Percentiles rank a stretch among this genome's conserved stretches.
phyloP scores from a whole-genome alignment of 306 rosid genomes.

The Prosopis cineraria region DNA sequence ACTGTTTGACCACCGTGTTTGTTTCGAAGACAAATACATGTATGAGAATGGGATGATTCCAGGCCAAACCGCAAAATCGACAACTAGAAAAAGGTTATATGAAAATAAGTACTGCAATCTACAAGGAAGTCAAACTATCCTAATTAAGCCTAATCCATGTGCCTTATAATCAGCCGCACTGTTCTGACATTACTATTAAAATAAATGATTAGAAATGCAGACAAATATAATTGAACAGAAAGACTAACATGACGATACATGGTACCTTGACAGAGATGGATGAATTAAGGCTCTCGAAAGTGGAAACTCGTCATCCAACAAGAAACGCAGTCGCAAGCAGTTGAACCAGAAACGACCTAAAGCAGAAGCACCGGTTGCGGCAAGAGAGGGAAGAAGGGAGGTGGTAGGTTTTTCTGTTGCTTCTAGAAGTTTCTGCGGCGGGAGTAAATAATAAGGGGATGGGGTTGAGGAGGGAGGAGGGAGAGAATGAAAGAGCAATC shows the following conservation, averaged over 20 bases:
- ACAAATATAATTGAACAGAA: background rate
- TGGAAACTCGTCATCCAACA: conserved; percentile 2
- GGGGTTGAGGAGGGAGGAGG: background rate
- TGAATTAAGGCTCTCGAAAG: background rate
- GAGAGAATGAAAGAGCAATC: conserved; percentile 32
- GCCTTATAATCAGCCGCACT: background rate
- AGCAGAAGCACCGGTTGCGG: conserved; percentile 20
- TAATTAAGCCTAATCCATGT: background rate
- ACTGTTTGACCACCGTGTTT: background rate
- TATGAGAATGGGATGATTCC: background rate
- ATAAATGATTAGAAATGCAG: background rate
- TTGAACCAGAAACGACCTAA: background rate
- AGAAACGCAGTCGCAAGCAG: background rate
- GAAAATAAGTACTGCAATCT: background rate
- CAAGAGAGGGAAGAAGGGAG: background rate
- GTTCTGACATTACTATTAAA: background rate
- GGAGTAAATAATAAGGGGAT: conserved; percentile 34
- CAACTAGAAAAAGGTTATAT: background rate
- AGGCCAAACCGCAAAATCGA: too few relatives aligned
- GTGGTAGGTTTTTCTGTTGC: conserved; percentile 42
- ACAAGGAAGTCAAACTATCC: background rate
- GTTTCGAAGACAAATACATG: background rate
- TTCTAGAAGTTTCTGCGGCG: conserved; percentile 84
- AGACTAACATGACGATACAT: background rate
- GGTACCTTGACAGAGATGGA: conserved; percentile 33